A percentile compares a stretch with the other conserved stretches of the same genome.
phyloP scores from a whole-genome alignment of 129 eudicot species.

The Lactuca saligna region DNA sequence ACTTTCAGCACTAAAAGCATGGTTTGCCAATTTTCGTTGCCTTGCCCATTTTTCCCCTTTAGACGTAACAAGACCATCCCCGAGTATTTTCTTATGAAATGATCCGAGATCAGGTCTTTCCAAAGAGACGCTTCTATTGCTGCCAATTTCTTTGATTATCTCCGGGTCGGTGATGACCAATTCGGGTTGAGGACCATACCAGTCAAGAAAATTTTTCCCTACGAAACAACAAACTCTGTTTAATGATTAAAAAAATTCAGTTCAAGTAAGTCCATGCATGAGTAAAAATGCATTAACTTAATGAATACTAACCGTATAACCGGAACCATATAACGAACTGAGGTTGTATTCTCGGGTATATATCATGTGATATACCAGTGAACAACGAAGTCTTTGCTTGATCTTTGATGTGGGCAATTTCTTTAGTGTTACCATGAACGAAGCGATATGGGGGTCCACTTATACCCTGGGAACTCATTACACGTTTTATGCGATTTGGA shows the following conservation, averaged over 20 bases:
- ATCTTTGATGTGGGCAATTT: conserved; percentile 29
- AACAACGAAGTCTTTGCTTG: conserved; percentile 6
- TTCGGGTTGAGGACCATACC: conserved; percentile 49
- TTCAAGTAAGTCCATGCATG: background rate
- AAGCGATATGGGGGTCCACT: conserved; percentile 44
- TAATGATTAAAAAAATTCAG: background rate
- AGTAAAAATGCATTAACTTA: background rate
- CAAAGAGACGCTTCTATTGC: conserved; percentile 27
- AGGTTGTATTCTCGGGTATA: conserved; percentile 42
- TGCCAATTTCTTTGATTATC: conserved; percentile 47
- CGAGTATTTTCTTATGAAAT: conserved; percentile 35
- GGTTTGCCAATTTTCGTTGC: conserved; percentile 49
- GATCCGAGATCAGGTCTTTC: conserved; percentile 28
- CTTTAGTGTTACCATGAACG: conserved; percentile 42
- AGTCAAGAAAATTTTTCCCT: conserved; percentile 47
- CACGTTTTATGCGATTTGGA: conserved; percentile 32
- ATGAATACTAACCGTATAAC: conserved; percentile 29
- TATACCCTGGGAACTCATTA: conserved; percentile 39
- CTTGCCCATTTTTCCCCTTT: conserved; percentile 52
- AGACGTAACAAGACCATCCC: conserved; percentile 45
- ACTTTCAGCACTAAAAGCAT: conserved; percentile 48
- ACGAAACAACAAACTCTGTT: background rate
- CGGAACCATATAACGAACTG: conserved; percentile 39
- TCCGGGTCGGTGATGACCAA: conserved; percentile 52
- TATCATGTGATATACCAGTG: conserved; percentile 34